Evolutionary conservation across 83 land plant genomes (phyloP).

Genomic region (Thuja plicata): DNA sequence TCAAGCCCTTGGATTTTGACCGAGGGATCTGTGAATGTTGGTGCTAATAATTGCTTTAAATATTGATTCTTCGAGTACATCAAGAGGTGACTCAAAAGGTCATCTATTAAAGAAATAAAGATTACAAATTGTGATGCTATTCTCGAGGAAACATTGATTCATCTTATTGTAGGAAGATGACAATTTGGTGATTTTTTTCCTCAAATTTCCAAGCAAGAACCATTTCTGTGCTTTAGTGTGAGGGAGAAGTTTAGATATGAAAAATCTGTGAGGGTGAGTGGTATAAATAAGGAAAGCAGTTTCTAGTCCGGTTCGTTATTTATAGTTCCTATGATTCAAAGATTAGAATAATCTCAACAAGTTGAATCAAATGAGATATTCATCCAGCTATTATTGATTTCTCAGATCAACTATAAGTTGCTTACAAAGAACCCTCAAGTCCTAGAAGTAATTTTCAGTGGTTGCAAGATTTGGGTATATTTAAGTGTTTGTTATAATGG

Average conservation of each 20-base stretch:
- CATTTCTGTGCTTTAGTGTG: neutral
- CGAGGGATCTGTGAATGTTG: neutral
- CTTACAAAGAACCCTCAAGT: neutral
- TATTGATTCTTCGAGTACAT: neutral
- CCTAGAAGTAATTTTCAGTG: neutral
- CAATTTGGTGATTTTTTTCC: neutral
- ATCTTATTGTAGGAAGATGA: neutral
- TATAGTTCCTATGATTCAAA: neutral
- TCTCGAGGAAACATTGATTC: too few relatives aligned
- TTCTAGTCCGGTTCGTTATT: neutral
- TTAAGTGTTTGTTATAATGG: neutral
- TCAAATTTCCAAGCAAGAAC: neutral
- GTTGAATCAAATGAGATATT: neutral
- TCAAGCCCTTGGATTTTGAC: neutral
- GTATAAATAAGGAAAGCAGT: neutral
- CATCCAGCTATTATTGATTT: constrained; percentile 2
- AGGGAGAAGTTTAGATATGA: neutral
- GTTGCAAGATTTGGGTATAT: neutral
- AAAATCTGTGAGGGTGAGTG: neutral
- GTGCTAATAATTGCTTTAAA: neutral
- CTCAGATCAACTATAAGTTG: neutral
- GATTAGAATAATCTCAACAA: neutral
- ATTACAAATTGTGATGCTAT: neutral
- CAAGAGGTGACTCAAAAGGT: neutral
- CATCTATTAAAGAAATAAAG: neutral